A percentile compares a stretch with the other conserved stretches of the same genome.
Conservation (phyloP, 345 rosid species). For the Lenwebbia sp. region DNA sequence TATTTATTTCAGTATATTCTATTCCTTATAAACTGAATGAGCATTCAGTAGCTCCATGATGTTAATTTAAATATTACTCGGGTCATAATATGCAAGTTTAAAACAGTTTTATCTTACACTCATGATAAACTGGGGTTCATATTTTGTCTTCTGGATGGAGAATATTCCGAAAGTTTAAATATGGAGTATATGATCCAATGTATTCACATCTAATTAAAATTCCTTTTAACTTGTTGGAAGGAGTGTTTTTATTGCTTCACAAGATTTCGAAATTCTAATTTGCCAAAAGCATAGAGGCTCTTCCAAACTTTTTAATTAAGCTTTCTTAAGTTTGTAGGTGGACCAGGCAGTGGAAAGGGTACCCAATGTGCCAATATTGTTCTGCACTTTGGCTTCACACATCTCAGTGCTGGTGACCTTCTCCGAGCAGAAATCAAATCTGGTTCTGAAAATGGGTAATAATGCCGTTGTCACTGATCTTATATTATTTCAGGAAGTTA, state of each 20-base stretch:
- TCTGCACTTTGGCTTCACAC: conserved; percentile 53
- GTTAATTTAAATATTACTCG: neutral
- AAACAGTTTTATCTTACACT: neutral
- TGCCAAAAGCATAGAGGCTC: neutral
- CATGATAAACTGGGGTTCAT: neutral
- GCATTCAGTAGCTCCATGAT: neutral
- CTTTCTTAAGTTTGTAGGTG: conserved; percentile 40
- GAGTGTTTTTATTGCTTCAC: neutral
- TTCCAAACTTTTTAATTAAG: neutral
- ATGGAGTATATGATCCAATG: neutral
- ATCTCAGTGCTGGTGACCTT: conserved; percentile 85
- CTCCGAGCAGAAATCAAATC: conserved; percentile 62
- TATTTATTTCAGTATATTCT: neutral
- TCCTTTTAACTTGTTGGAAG: neutral
- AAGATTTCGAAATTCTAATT: neutral
- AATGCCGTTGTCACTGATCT: neutral
- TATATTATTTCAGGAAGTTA: neutral
- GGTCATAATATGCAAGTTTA: neutral
- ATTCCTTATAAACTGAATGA: neutral
- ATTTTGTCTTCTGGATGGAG: neutral
- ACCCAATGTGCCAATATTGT: conserved; percentile 70
- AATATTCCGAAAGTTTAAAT: neutral
- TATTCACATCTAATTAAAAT: neutral
- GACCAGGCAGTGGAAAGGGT: conserved; percentile 92
- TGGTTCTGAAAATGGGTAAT: conserved; percentile 73